Percentiles rank a stretch among this genome's conserved stretches.
phyloP scores from a whole-genome alignment of 352 stramenopile species.

The Halophytophthora polymorphica region DNA sequence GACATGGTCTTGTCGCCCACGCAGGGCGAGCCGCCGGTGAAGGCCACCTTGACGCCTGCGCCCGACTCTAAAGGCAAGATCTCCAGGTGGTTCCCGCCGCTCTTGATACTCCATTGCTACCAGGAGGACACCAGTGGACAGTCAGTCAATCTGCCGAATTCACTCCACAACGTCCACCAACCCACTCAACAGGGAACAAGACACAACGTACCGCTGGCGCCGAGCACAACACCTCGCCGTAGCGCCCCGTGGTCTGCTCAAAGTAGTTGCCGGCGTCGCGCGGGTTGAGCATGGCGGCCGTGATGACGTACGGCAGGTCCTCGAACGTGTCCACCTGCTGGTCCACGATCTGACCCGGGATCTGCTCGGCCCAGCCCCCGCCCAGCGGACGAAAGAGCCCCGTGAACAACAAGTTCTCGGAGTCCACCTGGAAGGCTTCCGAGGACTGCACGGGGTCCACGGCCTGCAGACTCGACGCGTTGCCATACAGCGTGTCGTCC shows the following conservation, averaged over 20 bases:
- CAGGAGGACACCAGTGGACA: conserved; percentile 9
- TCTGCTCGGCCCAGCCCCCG: conserved; percentile 42
- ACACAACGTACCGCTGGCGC: conserved; percentile 47
- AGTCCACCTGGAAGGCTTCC: conserved; percentile 45
- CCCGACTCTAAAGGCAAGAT: conserved; percentile 53
- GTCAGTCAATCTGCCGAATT: conserved; percentile 1
- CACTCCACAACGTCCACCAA: too few species aligned
- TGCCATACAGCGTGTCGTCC: conserved; percentile 37
- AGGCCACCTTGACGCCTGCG: conserved; percentile 53
- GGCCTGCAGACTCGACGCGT: conserved; percentile 25
- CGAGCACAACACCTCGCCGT: conserved; percentile 71
- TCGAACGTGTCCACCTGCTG: conserved; percentile 45
- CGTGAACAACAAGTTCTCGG: conserved; percentile 42
- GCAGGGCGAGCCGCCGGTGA: conserved; percentile 51
- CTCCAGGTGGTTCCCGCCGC: conserved; percentile 58
- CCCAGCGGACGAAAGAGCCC: conserved; percentile 66
- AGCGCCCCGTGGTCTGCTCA: conserved; percentile 58
- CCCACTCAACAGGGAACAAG: too few species aligned
- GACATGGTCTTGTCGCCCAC: conserved; percentile 41
- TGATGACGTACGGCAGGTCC: conserved; percentile 49
- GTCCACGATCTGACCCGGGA: conserved; percentile 60
- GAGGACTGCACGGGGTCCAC: conserved; percentile 38
- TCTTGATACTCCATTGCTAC: conserved; percentile 71
- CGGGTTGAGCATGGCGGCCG: conserved; percentile 54
- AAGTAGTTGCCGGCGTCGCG: conserved; percentile 63